Conservation (phyloP, 2,329 filamentous ascomycete species). For the Ceratocystis papillata region DNA sequence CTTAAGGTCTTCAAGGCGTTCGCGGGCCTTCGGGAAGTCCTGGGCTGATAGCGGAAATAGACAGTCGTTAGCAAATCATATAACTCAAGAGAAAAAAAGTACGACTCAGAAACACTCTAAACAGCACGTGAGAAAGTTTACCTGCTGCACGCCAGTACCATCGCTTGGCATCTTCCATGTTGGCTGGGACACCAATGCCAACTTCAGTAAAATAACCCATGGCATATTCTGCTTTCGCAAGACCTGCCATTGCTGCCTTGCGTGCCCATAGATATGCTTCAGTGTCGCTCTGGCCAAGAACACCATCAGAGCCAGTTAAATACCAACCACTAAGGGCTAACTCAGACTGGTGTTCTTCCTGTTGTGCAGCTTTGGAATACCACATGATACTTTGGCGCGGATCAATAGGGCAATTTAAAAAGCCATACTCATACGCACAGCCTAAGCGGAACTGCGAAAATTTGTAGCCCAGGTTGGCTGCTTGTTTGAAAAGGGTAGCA, state of each 20-base stretch:
- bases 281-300: conserved; percentile 82
- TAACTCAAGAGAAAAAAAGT: not conserved
- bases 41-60: conserved; percentile 50
- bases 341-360: conserved; percentile 90
- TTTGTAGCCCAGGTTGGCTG: conserved; percentile 83
- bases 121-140: conserved; percentile 42
- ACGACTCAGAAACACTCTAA: not conserved
- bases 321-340: conserved; percentile 85
- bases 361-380: conserved; percentile 83
- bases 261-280: conserved; percentile 96
- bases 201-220: conserved; percentile 91
- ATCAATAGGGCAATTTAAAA: conserved; percentile 73
- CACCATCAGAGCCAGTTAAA: conserved; percentile 76
- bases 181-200: conserved; percentile 76
- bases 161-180: conserved; percentile 87
- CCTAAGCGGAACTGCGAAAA: conserved; percentile 87
- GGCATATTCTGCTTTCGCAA: conserved; percentile 92
- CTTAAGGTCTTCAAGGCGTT: conserved; percentile 86
- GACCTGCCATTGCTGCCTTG: conserved; percentile 76
- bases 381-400: conserved; percentile 77
- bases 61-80: conserved; percentile 28
- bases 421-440: conserved; percentile 78
- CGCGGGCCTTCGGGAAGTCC: conserved; percentile 85
- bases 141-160: conserved; percentile 98
- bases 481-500: conserved; percentile 69